Evolutionary conservation across 2,329 filamentous ascomycete species (phyloP).

Genomic region (Trichoderma atrobrunneum): DNA sequence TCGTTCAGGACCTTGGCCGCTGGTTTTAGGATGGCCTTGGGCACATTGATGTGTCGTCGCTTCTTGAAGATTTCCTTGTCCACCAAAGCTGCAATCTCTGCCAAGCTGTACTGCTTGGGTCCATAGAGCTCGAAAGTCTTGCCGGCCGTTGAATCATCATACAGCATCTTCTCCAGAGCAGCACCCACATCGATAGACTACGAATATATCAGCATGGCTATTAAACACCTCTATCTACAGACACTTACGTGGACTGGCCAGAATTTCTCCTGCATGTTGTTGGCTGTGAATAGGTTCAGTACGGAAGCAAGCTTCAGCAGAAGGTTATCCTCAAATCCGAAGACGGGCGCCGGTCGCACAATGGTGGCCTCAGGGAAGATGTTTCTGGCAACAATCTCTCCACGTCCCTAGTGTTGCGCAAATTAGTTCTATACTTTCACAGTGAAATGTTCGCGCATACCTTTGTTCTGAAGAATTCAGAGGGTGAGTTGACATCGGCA

Average conservation of each 20-base stretch:
- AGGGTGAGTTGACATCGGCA: slow-evolving; percentile 72
- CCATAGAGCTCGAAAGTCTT: slow-evolving; percentile 95
- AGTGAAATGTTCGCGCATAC: slow-evolving; percentile 36
- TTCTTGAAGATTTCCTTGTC: slow-evolving; percentile 90
- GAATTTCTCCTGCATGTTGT: slow-evolving; percentile 89
- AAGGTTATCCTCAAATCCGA: slow-evolving; percentile 91
- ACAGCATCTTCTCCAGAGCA: slow-evolving; percentile 84
- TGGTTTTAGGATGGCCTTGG: slow-evolving; percentile 76
- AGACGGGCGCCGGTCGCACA: slow-evolving; percentile 88
- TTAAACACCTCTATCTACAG: not conserved
- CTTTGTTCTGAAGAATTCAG: slow-evolving; percentile 92
- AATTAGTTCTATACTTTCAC: not conserved
- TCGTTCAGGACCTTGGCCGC: slow-evolving; percentile 73
- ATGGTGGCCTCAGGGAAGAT: slow-evolving; percentile 98
- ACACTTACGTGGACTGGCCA: slow-evolving; percentile 79
- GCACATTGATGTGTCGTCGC: slow-evolving; percentile 86
- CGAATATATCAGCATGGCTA: not conserved
- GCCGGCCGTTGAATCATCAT: slow-evolving; percentile 84
- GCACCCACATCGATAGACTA: slow-evolving; percentile 85
- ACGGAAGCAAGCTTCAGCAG: slow-evolving; percentile 79
- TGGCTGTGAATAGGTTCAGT: slow-evolving; percentile 81
- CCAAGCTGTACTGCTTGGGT: slow-evolving; percentile 86
- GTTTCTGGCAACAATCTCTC: slow-evolving; percentile 77
- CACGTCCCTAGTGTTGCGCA: slow-evolving; percentile 54
- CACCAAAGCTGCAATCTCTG: slow-evolving; percentile 81